Evolutionary conservation across 2,329 filamentous ascomycete species (phyloP).

Genomic region (Blastomyces parvus): DNA sequence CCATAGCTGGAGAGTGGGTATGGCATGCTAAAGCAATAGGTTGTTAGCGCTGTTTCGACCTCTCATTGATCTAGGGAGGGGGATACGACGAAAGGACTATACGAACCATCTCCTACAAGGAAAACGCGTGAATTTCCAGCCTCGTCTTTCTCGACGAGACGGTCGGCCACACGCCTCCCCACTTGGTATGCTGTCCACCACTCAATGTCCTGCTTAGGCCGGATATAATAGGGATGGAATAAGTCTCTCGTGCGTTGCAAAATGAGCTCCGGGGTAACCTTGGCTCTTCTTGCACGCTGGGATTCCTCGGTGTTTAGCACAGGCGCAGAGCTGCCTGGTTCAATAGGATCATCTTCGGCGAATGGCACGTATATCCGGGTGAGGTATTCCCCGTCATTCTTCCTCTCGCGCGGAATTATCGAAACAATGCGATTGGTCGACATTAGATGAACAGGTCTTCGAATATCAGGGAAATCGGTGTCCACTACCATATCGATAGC

Average conservation of each 20-base stretch:
- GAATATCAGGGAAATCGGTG: slow-evolving; percentile 69
- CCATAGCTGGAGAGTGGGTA: slow-evolving; percentile 5
- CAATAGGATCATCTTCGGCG: slow-evolving; percentile 18
- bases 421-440: slow-evolving; percentile 66
- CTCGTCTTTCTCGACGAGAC: slow-evolving; percentile 47
- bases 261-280: slow-evolving; percentile 54
- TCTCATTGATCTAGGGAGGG: not conserved
- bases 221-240: slow-evolving; percentile 56
- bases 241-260: slow-evolving; percentile 57
- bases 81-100: not conserved
- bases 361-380: slow-evolving; percentile 55
- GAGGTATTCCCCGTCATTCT: slow-evolving; percentile 53
- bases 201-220: slow-evolving; percentile 53
- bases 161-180: slow-evolving; percentile 51
- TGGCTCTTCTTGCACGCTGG: slow-evolving; percentile 53
- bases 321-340: not conserved
- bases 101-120: slow-evolving; percentile 54
- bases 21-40: not conserved
- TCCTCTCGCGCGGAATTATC: slow-evolving; percentile 63
- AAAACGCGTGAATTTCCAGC: slow-evolving; percentile 64
- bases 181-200: slow-evolving; percentile 73
- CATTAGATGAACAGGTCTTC: slow-evolving; percentile 70
- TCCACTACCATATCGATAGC: slow-evolving; percentile 65
- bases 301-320: slow-evolving; percentile 45
- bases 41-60: not conserved